These are phyloP conservation scores for Acanthamoeba healyi DNA, from an alignment of 208 protist species.

Conservation along the genomic window DNA sequence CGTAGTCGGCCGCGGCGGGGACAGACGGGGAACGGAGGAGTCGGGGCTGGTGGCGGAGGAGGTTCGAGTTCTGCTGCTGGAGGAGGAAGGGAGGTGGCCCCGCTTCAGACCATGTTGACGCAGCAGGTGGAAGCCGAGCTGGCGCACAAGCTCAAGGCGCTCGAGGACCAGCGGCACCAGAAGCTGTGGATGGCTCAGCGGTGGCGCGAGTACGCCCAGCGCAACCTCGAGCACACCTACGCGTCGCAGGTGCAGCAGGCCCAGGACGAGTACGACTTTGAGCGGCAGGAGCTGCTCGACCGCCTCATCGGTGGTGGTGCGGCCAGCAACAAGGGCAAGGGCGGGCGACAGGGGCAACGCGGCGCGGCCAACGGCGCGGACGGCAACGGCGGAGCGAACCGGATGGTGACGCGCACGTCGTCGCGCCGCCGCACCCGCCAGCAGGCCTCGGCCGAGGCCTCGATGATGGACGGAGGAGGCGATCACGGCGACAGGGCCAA, in stretches of 20 bases:
- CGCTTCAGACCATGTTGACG: slow-evolving; percentile 10
- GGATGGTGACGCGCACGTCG: slow-evolving; percentile 43
- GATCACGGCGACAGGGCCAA: not conserved
- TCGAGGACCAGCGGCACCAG: slow-evolving; percentile 41
- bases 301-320: not conserved
- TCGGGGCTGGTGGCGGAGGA: not conserved
- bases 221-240: slow-evolving; percentile 65
- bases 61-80: no score
- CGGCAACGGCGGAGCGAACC: not conserved
- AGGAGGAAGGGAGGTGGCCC: not conserved
- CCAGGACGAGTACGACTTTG: slow-evolving; percentile 51
- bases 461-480: not conserved
- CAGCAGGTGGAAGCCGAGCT: slow-evolving; percentile 55
- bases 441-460: slow-evolving; percentile 46
- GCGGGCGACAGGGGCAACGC: not conserved
- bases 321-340: not conserved
- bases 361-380: not conserved
- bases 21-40: not conserved
- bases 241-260: slow-evolving; percentile 48
- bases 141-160: slow-evolving; percentile 17
- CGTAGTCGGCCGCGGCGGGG: not conserved
- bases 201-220: slow-evolving; percentile 32
- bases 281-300: slow-evolving; percentile 42
- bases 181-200: slow-evolving; percentile 66
- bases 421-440: slow-evolving; percentile 42